Percentiles rank a stretch among this genome's conserved stretches.
phyloP scores from a whole-genome alignment of 164 flowering plant species.

The Sextonia rubra region DNA sequence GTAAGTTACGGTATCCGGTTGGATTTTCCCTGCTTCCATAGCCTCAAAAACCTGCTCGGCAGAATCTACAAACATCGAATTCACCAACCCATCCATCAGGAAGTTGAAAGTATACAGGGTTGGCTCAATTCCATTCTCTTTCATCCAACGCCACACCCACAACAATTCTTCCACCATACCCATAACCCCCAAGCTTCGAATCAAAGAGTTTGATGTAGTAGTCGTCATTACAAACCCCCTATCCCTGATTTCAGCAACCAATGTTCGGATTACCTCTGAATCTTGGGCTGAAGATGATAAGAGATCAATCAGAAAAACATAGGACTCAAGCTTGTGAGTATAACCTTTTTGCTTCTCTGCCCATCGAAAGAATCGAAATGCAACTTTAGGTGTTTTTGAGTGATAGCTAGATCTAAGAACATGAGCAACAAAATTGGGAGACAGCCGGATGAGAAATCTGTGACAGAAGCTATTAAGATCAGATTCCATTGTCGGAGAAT shows the following conservation, averaged over 20 bases:
- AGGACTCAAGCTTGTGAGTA: slow-evolving; percentile 52
- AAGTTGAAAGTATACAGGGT: slow-evolving; percentile 69
- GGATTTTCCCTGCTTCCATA: slow-evolving; percentile 60
- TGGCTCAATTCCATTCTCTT: slow-evolving; percentile 78
- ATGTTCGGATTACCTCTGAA: slow-evolving; percentile 28
- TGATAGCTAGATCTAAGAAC: slow-evolving; percentile 29
- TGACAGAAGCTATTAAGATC: slow-evolving; percentile 48
- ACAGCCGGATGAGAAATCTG: slow-evolving; percentile 52
- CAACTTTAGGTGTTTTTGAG: slow-evolving; percentile 30
- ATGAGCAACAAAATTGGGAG: slow-evolving; percentile 62
- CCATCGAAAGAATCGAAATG: slow-evolving; percentile 69
- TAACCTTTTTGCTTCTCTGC: slow-evolving; percentile 62
- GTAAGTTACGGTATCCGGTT: slow-evolving; percentile 74
- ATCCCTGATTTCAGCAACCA: slow-evolving; percentile 42
- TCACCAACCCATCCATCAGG: slow-evolving; percentile 82
- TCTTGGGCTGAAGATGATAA: slow-evolving; percentile 32
- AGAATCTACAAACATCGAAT: slow-evolving; percentile 62
- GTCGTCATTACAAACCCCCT: slow-evolving; percentile 40
- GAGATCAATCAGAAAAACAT: slow-evolving; percentile 53
- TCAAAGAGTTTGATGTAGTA: slow-evolving; percentile 51
- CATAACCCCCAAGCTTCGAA: slow-evolving; percentile 63
- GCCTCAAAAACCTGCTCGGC: slow-evolving; percentile 79
- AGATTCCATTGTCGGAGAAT: slow-evolving; percentile 26
- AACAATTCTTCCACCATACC: slow-evolving; percentile 94
- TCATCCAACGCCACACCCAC: slow-evolving; percentile 90